Evolutionary conservation across 2,329 filamentous ascomycete species (phyloP).

Genomic region (Acephala macrosclerotiorum): DNA sequence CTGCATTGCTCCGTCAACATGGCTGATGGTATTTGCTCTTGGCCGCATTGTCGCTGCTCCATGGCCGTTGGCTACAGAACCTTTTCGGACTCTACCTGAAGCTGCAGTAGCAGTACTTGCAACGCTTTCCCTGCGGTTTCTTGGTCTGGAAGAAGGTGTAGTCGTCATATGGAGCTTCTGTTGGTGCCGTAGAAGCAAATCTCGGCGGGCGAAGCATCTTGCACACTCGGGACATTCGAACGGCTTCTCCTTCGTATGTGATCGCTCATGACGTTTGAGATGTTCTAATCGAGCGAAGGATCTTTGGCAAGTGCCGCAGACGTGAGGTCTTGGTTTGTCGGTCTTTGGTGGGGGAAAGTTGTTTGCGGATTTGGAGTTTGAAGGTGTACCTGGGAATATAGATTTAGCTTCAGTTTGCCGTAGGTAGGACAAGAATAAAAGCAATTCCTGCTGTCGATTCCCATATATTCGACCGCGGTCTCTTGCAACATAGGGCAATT

Average conservation of each 20-base stretch:
- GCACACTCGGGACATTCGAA: constrained; percentile 97
- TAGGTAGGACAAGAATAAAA: constrained; percentile 22
- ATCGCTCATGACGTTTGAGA: constrained; percentile 94
- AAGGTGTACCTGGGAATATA: constrained; percentile 23
- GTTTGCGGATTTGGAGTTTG: constrained; percentile 39
- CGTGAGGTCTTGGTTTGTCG: constrained; percentile 95
- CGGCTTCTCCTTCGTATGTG: constrained; percentile 97
- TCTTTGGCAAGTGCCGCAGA: constrained; percentile 88
- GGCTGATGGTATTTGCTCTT: constrained; percentile 94
- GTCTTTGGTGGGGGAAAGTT: constrained; percentile 84
- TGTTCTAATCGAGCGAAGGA: constrained; percentile 96
- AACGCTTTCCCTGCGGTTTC: constrained; percentile 88
- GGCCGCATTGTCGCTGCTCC: constrained; percentile 75
- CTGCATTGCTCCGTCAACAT: constrained; percentile 82
- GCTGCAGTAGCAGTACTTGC: constrained; percentile 73
- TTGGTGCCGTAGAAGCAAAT: constrained; percentile 92
- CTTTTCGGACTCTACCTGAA: constrained; percentile 84
- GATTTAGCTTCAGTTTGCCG: constrained; percentile 26
- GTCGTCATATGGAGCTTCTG: constrained; percentile 97
- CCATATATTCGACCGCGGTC: constrained; percentile 4
- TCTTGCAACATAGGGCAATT: constrained; percentile 5
- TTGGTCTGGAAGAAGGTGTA: constrained; percentile 84
- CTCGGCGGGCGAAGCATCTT: constrained; percentile 91
- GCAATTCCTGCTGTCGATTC: constrained; percentile 19
- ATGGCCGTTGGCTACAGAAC: constrained; percentile 75